phyloP scores from a whole-genome alignment of 1,139 yeast species.

The Geotrichum histeridarum region DNA sequence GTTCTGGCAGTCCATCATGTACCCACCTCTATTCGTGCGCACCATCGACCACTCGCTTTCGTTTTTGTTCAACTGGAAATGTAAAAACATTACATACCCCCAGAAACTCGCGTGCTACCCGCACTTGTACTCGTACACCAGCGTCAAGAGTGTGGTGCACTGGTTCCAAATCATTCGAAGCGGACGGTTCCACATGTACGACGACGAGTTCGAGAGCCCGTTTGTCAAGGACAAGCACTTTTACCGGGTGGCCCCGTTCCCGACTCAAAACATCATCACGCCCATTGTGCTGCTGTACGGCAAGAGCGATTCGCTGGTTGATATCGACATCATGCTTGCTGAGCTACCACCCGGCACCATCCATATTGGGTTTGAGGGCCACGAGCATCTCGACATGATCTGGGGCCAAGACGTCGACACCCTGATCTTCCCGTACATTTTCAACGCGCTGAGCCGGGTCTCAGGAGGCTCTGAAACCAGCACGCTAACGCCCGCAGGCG shows the following conservation, averaged over 20 bases:
- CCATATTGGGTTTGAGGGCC: slow-evolving; percentile 47
- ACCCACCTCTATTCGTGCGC: slow-evolving; percentile 73
- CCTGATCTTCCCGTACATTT: slow-evolving; percentile 51
- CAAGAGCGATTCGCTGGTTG: slow-evolving; percentile 73
- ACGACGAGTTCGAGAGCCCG: slow-evolving; percentile 45
- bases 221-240: slow-evolving; percentile 38
- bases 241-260: slow-evolving; percentile 60
- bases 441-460: slow-evolving; percentile 25
- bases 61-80: slow-evolving; percentile 72
- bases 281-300: slow-evolving; percentile 81
- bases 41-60: slow-evolving; percentile 67
- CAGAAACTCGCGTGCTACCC: slow-evolving; percentile 76
- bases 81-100: slow-evolving; percentile 60
- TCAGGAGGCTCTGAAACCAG: background rate
- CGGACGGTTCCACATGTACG: slow-evolving; percentile 81
- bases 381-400: slow-evolving; percentile 83
- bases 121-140: slow-evolving; percentile 83
- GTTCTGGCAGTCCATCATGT: slow-evolving; percentile 78
- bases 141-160: slow-evolving; percentile 87
- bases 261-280: slow-evolving; percentile 57
- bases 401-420: slow-evolving; percentile 74
- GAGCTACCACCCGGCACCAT: slow-evolving; percentile 47
- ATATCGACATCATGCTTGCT: slow-evolving; percentile 63
- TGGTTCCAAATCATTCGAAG: slow-evolving; percentile 91
- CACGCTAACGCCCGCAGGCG: background rate